These are phyloP conservation scores for Escallonia rubra DNA, from an alignment of 129 eudicot genomes.

Conservation along the genomic window DNA sequence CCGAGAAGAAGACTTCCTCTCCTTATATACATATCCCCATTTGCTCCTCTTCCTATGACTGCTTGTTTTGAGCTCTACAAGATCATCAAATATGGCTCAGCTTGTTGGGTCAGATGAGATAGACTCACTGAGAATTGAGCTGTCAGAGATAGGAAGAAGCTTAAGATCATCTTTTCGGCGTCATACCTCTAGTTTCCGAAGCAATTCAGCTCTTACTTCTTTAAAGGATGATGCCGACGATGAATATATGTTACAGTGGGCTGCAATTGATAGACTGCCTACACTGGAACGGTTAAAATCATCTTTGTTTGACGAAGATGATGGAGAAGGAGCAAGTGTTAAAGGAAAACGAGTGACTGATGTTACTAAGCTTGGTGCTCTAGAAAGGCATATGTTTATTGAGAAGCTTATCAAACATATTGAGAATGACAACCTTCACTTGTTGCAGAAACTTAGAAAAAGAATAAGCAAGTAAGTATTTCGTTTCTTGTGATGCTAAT, in stretches of 20 bases:
- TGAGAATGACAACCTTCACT: slow-evolving; percentile 52
- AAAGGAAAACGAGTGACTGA: slow-evolving; percentile 35
- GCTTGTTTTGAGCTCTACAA: background rate
- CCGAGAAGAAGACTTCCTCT: background rate
- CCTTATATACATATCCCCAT: background rate
- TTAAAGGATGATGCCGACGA: slow-evolving; percentile 14
- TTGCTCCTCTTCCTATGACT: background rate
- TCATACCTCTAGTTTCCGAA: slow-evolving; percentile 17
- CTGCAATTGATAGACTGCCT: slow-evolving; percentile 34
- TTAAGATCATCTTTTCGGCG: slow-evolving; percentile 26
- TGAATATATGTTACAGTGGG: slow-evolving; percentile 29
- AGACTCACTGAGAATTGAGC: slow-evolving; percentile 37
- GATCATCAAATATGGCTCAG: slow-evolving; percentile 34
- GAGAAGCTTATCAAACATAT: slow-evolving; percentile 56
- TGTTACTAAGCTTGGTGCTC: slow-evolving; percentile 47
- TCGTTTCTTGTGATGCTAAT: too few relatives aligned
- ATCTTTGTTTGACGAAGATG: slow-evolving; percentile 30
- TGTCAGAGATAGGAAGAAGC: slow-evolving; percentile 45
- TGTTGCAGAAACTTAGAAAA: slow-evolving; percentile 50
- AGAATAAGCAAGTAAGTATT: slow-evolving; percentile 48
- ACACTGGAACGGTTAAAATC: slow-evolving; percentile 35
- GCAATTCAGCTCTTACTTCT: slow-evolving; percentile 14
- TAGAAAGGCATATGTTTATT: slow-evolving; percentile 43
- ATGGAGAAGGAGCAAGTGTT: slow-evolving; percentile 9
- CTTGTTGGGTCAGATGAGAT: slow-evolving; percentile 27